Evolutionary conservation across 495 filamentous ascomycete species (phyloP), one percentile per base, ranked within the genome.

Genomic region (Tuber brumale): DNA sequence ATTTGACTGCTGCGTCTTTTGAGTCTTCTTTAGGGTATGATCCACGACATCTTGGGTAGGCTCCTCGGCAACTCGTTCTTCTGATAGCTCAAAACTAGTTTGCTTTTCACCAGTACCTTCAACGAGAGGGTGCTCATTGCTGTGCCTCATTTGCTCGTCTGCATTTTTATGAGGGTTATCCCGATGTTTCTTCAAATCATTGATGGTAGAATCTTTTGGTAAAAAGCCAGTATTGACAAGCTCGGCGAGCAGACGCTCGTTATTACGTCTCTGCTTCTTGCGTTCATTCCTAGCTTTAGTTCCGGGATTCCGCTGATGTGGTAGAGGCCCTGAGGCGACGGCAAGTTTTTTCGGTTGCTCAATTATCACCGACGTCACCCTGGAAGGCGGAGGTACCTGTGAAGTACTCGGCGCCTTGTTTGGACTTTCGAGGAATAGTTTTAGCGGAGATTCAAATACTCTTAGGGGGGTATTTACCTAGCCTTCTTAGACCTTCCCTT

Each of bases 201-300:
- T 27, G 4, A 66, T 35, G 57, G 27, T 66, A 66, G 57, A 66
- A 2, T 27, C 57, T 18, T 66, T 35, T 19, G 70, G 76, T 16
- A 82, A 66, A 19, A 76, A 31, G 1, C 80, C 77, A 16, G 45
- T 27, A 27, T 72, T 61, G 39, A 75, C 61, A 35, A 82, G 70
- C 35, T 61, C 72, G 16, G 69, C 70, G 21, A 81, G 72, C 5
- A 66, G 19, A 14, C 57, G 27, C 57, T 19, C 27, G 12, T 35
- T 66, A 27, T 79, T 77, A 21, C 73, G 43, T 7, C 73, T 57
- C 42, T 79, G 70, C 51, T 70, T 82, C 48, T 80, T 82, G 70
- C 81, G 81, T 18, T 74, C 72, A n/a, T 82, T 82, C 46, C 81
- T 79, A 39, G 75, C 75, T 39, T 70, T 77, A 3, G 81, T 82